Evolutionary conservation across 192 early-diverging fungal genomes (phyloP), one percentile per base, ranked within the genome.

Genomic region (Coemansia sp.): DNA sequence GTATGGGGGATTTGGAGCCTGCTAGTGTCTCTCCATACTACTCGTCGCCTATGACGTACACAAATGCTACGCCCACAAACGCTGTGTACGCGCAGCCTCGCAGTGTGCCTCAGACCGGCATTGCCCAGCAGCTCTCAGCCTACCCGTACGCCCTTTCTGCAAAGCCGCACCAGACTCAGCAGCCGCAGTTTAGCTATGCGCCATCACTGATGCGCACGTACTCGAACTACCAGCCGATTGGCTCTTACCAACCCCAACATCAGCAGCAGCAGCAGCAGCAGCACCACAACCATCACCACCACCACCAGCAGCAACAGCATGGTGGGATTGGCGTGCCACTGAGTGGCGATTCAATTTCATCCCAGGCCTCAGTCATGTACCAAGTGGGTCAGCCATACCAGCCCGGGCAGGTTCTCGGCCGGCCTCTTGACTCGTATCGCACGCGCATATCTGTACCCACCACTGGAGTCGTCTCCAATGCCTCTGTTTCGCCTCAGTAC

Each of bases 321-420:
- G 12, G 56, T 0, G 65, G 60, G 12, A 53, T 73, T 14, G 24
- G 64, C 12, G 41, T 59, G 56, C 56, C 62, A 19, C 43, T 69
- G 21, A 60, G 59, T 27, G 37, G 69, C 8, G 75, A 78, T 2
- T 48, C 56, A 1, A 57, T 72, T 53, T 22, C 69, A 37, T 55
- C 42, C 9, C 54, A 60, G 24, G 48, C 60, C 0, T 52, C 65
- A 0, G 56, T 62, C 22, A 67, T 79, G 76, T 79, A 79, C 56
- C 63, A 72, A 34, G 58, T 70, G 34, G 71, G 76, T 5, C 76
- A 80, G 53, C 76, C 76, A 15, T 80, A 80, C 60, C 76, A 80
- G 67, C 76, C 76, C 0, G 76, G 76, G 14, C 71, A 80, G 56
- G 76, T 80, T 4, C 71, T 80, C 3, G 76, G 76, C 3, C 61